These are phyloP conservation scores for Yamadazyma spencermartinsiae DNA, from an alignment of 1,139 yeast genomes.

Conservation along the genomic window DNA sequence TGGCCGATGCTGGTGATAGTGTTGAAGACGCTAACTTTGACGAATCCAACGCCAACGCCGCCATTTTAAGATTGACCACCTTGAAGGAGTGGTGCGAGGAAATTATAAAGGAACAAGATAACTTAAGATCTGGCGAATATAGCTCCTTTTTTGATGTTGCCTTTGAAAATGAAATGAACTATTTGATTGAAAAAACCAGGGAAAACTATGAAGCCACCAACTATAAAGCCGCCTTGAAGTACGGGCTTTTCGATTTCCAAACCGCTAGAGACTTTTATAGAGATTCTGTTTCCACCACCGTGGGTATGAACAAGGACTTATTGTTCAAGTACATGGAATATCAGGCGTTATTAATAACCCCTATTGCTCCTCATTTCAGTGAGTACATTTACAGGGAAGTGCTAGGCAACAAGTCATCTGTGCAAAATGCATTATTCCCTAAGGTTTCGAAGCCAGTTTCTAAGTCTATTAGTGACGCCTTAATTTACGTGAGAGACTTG, in stretches of 20 bases:
- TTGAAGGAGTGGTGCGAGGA: slow-evolving; percentile 96
- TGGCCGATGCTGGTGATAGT: slow-evolving; percentile 98
- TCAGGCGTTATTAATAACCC: slow-evolving; percentile 83
- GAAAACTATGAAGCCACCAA: slow-evolving; percentile 69
- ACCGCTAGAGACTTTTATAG: slow-evolving; percentile 95
- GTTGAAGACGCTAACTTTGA: slow-evolving; percentile 98
- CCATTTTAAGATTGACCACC: slow-evolving; percentile 88
- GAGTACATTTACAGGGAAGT: slow-evolving; percentile 87
- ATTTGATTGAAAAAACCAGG: slow-evolving; percentile 70
- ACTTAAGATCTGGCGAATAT: slow-evolving; percentile 69
- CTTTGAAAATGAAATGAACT: slow-evolving; percentile 92
- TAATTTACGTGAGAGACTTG: slow-evolving; percentile 74
- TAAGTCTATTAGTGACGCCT: slow-evolving; percentile 59
- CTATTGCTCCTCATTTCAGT: slow-evolving; percentile 94
- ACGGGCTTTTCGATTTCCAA: slow-evolving; percentile 92
- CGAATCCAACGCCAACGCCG: slow-evolving; percentile 95
- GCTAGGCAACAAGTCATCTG: slow-evolving; percentile 57
- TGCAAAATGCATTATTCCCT: slow-evolving; percentile 82
- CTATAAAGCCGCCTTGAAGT: slow-evolving; percentile 86
- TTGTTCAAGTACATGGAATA: slow-evolving; percentile 78
- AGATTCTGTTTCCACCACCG: slow-evolving; percentile 61
- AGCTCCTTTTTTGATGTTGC: slow-evolving; percentile 78
- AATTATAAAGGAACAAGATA: slow-evolving; percentile 48
- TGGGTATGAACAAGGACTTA: slow-evolving; percentile 82
- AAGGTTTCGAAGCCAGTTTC: slow-evolving; percentile 66